These are phyloP conservation scores for Naganishia randhawae DNA, from an alignment of 768 basidiomycete genomes.

Conservation along the genomic window DNA sequence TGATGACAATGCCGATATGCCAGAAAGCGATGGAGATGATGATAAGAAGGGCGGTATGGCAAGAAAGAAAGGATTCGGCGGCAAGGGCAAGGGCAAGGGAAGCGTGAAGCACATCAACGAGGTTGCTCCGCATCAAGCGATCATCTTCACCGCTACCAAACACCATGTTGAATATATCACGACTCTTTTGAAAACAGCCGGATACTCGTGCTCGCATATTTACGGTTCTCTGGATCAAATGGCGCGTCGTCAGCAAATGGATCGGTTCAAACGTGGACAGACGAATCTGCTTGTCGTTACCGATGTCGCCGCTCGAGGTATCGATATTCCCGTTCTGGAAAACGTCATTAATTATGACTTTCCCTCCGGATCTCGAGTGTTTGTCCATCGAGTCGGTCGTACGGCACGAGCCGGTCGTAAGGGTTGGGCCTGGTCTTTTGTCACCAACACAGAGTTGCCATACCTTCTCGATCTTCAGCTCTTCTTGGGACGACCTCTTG, in stretches of 20 bases:
- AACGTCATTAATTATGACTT: conserved; percentile 99
- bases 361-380: conserved; percentile 85
- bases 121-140: conserved; percentile 81
- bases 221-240: conserved; percentile 92
- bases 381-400: conserved; percentile 93
- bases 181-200: conserved; percentile 68
- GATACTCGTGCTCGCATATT: conserved; percentile 86
- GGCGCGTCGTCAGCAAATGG: conserved; percentile 85
- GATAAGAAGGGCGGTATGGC: conserved; percentile 46
- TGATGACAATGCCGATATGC: conserved; percentile 28
- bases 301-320: conserved; percentile 95
- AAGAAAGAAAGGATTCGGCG: conserved; percentile 38
- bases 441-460: conserved; percentile 78
- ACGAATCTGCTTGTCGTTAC: conserved; percentile 90
- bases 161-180: conserved; percentile 96
- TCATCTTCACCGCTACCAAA: conserved; percentile 93
- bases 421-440: conserved; percentile 95
- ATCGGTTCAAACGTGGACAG: conserved; percentile 72
- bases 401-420: conserved; percentile 91
- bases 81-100: conserved; percentile 31
- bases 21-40: conserved; percentile 31
- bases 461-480: conserved; percentile 88
- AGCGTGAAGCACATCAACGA: conserved; percentile 39
- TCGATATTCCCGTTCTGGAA: conserved; percentile 93
- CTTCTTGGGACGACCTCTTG: conserved; percentile 76